Evolutionary conservation across 2,329 filamentous ascomycete species (phyloP), one percentile per base, ranked within the genome.

Genomic region (Fusarium sp.): DNA sequence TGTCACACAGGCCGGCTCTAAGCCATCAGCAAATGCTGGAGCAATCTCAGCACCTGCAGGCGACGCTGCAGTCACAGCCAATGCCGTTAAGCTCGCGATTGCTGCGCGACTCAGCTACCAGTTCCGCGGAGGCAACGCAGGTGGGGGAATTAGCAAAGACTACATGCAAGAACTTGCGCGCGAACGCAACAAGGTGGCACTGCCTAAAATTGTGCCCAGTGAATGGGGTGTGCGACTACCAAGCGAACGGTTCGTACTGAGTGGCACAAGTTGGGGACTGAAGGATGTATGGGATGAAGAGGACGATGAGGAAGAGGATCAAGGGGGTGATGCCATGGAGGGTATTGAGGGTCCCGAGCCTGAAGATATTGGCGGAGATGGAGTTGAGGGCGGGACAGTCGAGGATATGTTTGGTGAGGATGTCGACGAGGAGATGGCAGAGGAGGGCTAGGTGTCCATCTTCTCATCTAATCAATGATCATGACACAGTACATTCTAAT

Each of bases 141-240:
- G 84, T 13, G 84, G 87, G 38, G 88, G 88, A 13, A 84, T 89
- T 57, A 89, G 86, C 80, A 95, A 95, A 79, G 93, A 96, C 74
- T 95, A 93, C 81, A 86, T 95, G 84, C 84, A 91, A 64, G 92
- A 95, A 80, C 85, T 94, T n/a, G 93, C 93, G 18, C 86, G 88
- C 71, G 90, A 93, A 79, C 85, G 91, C 72, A 95, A 95, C 82
- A 89, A 89, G 76, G 85, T 92, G 33, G 88, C 87, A 2, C 82
- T 95, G 71, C 91, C 91, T 25, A 86, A 88, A 69, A 88, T 93
- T 21, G 84, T 88, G 18, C 86, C 88, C 46, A 89, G 88, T 76
- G 91, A 93, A 79, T 93, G 91, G 90, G 91, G 91, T 30, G 87
- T 92, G 11, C 83, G 91, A 16, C 80, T 93, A 67, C 91, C 91